Base-by-base conservation (phyloP, 2,329 filamentous ascomycete genomes). In the Ustulina deusta region DNA sequence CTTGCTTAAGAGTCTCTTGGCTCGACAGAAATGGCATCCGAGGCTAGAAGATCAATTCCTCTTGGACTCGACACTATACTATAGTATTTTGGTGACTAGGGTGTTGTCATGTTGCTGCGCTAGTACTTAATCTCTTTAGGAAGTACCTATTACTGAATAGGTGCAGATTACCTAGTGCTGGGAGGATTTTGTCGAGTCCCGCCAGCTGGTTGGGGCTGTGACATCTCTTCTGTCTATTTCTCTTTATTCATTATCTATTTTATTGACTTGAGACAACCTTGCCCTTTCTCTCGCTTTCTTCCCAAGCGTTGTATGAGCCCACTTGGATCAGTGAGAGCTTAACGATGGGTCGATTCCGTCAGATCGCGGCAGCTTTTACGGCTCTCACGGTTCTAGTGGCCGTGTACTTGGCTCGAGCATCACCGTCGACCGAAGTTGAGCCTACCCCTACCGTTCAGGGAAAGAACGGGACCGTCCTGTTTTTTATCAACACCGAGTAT, bases 401-500 rank as follows among this genome's bases (percentile, higher is more conserved):
- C 36, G 27, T 63, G 11, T 66, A 63, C 27, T 17, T 63, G 32
- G 48, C 54, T 36, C 59, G 40, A 59, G 6, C 54, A 10, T 55
- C 54, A 13, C 46, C 36, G 5, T 46, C 65, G 13, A 27, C 46
- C 10, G 7, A 56, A 22, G 17, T 1, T 20, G 61, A 36, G 6
- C 36, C 32, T 36, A 55, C 66, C 46, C 56, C 68, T 11, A 58
- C 65, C 6, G 40, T 72, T 20, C 61, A 56, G 17, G 72, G 73
- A 48, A 62, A 51, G 13, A 73, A 72, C 40, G 73, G 69, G 40
- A 73, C 71, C 1, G 71, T 66, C 5, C 42, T 74, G n/a, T 74
- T 74, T 25, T 48, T 74, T 1, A 48, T 60, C 17, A 74, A 69
- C 10, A 58, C 38, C 34, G 73, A 74, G 29, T 63, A 55, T 32